Conservation (phyloP, 2,329 filamentous ascomycete species). For the Lojkania enalia region DNA sequence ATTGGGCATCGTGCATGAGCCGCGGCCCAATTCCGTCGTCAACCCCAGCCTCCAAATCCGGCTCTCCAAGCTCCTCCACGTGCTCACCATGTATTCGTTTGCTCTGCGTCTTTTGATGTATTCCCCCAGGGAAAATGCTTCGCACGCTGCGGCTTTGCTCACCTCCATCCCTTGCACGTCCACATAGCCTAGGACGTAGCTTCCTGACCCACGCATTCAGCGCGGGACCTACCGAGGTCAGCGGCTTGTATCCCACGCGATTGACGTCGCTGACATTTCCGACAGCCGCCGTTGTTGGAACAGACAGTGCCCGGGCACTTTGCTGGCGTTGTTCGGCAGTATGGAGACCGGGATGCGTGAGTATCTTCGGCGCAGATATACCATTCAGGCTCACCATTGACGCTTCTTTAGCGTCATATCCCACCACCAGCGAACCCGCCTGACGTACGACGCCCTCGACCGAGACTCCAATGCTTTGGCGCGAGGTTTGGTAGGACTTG, state of each 20-base stretch:
- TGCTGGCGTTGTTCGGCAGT: slow-evolving; percentile 61
- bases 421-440: slow-evolving; percentile 62
- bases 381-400: slow-evolving; percentile 1
- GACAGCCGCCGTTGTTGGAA: slow-evolving; percentile 66
- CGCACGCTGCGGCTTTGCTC: slow-evolving; percentile 28
- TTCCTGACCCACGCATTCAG: slow-evolving; percentile 38
- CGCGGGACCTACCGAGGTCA: slow-evolving; percentile 39
- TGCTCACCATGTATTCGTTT: neutral
- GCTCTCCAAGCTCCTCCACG: too few relatives aligned
- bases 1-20: too few relatives aligned
- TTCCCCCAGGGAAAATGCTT: slow-evolving; percentile 29
- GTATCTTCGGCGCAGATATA: slow-evolving; percentile 18
- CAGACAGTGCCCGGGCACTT: slow-evolving; percentile 76
- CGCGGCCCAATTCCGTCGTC: neutral
- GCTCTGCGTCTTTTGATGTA: slow-evolving; percentile 14
- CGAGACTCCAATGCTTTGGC: slow-evolving; percentile 75
- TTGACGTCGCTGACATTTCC: slow-evolving; percentile 12
- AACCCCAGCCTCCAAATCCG: neutral
- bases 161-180: slow-evolving; percentile 8
- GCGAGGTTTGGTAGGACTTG: slow-evolving; percentile 67
- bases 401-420: slow-evolving; percentile 55
- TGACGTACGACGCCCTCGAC: slow-evolving; percentile 79
- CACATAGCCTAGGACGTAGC: slow-evolving; percentile 24
- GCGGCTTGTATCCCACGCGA: slow-evolving; percentile 7
- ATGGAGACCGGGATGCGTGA: slow-evolving; percentile 67